Base-by-base conservation (phyloP, 1,284 basidiomycete genomes). In the Xanthoconium separans region DNA sequence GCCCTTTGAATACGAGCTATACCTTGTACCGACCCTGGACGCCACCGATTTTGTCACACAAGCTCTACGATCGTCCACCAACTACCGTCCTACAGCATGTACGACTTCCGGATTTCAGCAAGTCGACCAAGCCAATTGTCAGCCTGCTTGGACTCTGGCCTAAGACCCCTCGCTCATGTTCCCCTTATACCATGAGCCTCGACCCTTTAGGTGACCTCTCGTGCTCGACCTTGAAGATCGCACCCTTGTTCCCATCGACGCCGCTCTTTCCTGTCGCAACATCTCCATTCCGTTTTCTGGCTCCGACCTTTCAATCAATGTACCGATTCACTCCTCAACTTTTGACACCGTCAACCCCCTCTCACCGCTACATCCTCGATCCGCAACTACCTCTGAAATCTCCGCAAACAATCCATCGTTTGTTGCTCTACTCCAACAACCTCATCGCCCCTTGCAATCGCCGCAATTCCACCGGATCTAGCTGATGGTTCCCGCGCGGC, bases 211-310 rank as follows among this genome's bases (percentile, higher is more conserved):
- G 41, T 8, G 11, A n/a, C 24, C 24, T 24, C 24, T 6, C 24
- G 18, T 37, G 5, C 4, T 47, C 20, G 39, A n/a, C 39, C 44
- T 50, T 20, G 5, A 36, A 27, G 6, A 18, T n/a, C 3, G 18
- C 33, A 11, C 27, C 36, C 12, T 20, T 30, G 29, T 18, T 47
- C 22, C 29, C 3, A 31, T n/a, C 33, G 24, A 53, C 24, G 15
- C 20, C 7, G n/a, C 36, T 2, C 16, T 39, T 39, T 49, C 44
- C 24, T 46, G 6, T 9, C 30, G 47, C 11, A 27, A 22, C 20
- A 59, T 57, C 53, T 30, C 15, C 4, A 16, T 34, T 39, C 48
- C 2, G 27, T 6, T 44, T 34, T 46, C 45, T 24, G 31, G 50
- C 24, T 36, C 9, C 16, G 13, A 45, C 29, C 3, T 6, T 34